Evolutionary conservation across 441 rosid species (phyloP).

Genomic region (Brassica balearica): DNA sequence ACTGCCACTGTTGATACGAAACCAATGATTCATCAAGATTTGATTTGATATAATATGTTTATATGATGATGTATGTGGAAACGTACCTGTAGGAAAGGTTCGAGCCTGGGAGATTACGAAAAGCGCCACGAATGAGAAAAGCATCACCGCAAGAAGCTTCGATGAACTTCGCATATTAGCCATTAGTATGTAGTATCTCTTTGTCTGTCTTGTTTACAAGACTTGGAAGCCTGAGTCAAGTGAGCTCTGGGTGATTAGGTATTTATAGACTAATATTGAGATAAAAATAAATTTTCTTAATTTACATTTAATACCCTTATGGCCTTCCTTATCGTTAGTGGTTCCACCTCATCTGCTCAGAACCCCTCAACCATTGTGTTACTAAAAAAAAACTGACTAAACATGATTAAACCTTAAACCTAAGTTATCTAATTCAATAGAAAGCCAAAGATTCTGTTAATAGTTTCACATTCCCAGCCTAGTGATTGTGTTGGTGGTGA

Average conservation of each 20-base stretch:
- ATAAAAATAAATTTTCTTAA: too few species aligned
- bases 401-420: not conserved
- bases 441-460: not conserved
- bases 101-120: slow-evolving; percentile 6
- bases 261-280: not conserved
- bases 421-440: not conserved
- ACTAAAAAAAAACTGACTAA: not conserved
- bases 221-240: not conserved
- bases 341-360: not conserved
- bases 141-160: slow-evolving; percentile 16
- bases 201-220: slow-evolving; percentile 2
- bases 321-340: not conserved
- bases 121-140: slow-evolving; percentile 18
- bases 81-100: not conserved
- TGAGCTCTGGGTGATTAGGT: not conserved
- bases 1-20: not conserved
- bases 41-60: not conserved
- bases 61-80: not conserved
- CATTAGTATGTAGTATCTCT: not conserved
- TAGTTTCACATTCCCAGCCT: too few species aligned
- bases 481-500: not conserved
- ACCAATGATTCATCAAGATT: not conserved
- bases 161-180: slow-evolving; percentile 3
- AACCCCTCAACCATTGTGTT: not conserved
- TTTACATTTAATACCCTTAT: too few species aligned